Evolutionary conservation across 495 filamentous ascomycete species (phyloP).

Genomic region (Durotheca rogersii): DNA sequence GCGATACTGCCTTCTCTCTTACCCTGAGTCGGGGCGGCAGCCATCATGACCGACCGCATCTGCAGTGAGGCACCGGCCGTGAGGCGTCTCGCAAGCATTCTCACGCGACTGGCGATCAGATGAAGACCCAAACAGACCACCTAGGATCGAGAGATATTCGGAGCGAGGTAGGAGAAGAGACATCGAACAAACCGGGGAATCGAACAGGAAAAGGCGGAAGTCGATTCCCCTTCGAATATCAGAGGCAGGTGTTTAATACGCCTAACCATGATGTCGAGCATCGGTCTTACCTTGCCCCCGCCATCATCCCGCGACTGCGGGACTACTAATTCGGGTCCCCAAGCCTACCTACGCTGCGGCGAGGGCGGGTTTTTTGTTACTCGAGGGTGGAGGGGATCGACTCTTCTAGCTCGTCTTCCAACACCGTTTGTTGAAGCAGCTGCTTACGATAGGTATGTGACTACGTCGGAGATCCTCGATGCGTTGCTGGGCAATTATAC

Average conservation of each 20-base stretch:
- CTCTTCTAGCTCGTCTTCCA: no score
- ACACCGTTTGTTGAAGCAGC: no score
- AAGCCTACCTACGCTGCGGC: not conserved
- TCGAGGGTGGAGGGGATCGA: not conserved
- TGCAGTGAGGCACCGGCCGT: conserved; percentile 1
- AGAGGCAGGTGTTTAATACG: no score
- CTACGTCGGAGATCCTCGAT: not conserved
- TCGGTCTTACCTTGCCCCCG: no score
- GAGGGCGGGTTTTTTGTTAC: not conserved
- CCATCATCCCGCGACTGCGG: not conserved
- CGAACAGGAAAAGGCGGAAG: no score
- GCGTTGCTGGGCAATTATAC: not conserved
- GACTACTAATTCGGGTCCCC: not conserved
- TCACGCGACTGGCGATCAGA: no score
- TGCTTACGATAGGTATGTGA: not conserved
- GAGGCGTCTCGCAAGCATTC: conserved; percentile 3
- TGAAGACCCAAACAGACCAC: no score
- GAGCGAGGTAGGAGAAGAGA: not conserved
- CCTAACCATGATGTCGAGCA: no score
- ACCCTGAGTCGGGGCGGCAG: conserved; percentile 8
- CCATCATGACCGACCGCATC: conserved; percentile 12
- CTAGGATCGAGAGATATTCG: no score
- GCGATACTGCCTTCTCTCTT: conserved; percentile 73
- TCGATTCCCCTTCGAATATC: no score
- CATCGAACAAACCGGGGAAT: not conserved